Evolutionary conservation across 345 rosid species (phyloP), one percentile per base, ranked within the genome.

Genomic region (Euphorbia lathyris): DNA sequence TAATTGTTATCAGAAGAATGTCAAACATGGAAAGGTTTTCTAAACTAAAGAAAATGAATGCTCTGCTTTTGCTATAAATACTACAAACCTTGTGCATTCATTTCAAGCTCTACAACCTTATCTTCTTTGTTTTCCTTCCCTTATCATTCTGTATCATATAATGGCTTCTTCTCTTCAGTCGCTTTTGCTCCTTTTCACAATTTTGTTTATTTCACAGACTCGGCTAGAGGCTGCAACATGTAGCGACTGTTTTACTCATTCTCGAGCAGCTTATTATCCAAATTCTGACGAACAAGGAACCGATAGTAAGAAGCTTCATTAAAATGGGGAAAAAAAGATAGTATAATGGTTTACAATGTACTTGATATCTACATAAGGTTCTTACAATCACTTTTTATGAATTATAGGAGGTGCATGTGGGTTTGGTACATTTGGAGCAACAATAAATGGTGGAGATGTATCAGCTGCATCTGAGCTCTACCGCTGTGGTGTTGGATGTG

Each of bases 371-470:
- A 45, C 12, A 45, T 7, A 7, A 16, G 8, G 51, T 45, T 45
- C 51, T 45, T 45, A 45, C 16, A 12, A 45, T 45, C 51, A 7
- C 51, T 45, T 45, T 7, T 45, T 17, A 7, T 10, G 25, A 55
- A 40, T 59, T 74, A 65, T 84, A 85, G 91, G 47, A 1, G 94
- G 91, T 72, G 86, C 88, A 6, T 88, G 94, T 11, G 90, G 88
- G 30, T 88, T 70, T 64, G 94, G 94, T 55, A 70, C 88, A n/a
- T 88, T 83, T 65, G 94, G 91, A 59, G 91, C 90, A 43, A 85
- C 86, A 25, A 36, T 86, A 43, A 86, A 85, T 19, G 91, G 80
- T 32, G 91, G 91, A 40, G 86, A 88, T 86, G 90, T 88, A 30
- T 79, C 91, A 22, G 81, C 94, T 55, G 91, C 81, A 13, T 85